These are phyloP conservation scores for Teunomyces pallodes DNA, from an alignment of 805 yeast species.

Conservation along the genomic window DNA sequence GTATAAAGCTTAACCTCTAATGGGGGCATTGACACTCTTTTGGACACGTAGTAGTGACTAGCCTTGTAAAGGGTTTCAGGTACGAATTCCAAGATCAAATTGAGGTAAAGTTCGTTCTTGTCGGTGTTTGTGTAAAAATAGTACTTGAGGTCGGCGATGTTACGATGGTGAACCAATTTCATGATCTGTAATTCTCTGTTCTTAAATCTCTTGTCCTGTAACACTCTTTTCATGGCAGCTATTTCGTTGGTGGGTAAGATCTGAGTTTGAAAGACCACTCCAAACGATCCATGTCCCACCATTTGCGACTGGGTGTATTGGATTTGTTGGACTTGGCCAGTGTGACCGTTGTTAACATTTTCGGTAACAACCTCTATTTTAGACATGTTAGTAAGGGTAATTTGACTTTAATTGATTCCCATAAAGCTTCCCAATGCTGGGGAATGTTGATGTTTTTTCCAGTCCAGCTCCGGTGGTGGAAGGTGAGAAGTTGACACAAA, in stretches of 20 bases:
- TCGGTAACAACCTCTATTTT: constrained; percentile 53
- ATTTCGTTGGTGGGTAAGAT: constrained; percentile 69
- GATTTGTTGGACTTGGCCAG: constrained; percentile 59
- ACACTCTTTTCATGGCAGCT: constrained; percentile 94
- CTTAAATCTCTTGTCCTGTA: constrained; percentile 92
- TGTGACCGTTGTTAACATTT: constrained; percentile 68
- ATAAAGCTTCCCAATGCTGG: neutral
- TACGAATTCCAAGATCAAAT: constrained; percentile 84
- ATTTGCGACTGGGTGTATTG: constrained; percentile 80
- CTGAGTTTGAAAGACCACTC: constrained; percentile 90
- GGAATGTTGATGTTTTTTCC: constrained; percentile 5
- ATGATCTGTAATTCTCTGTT: constrained; percentile 94
- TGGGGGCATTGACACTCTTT: constrained; percentile 78
- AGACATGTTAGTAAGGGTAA: constrained; percentile 37
- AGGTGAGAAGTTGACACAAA: constrained; percentile 1
- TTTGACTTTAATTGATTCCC: neutral
- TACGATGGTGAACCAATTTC: constrained; percentile 83
- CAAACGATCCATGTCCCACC: constrained; percentile 99
- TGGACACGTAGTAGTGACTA: constrained; percentile 74
- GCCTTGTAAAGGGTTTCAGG: constrained; percentile 97
- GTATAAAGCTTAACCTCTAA: constrained; percentile 85
- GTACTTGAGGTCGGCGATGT: constrained; percentile 83
- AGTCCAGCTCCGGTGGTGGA: constrained; percentile 1
- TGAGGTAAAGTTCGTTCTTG: constrained; percentile 77
- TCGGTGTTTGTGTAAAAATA: constrained; percentile 77